These are phyloP conservation scores for Paraleonurus japonicus DNA, from an alignment of 257 asterid genomes.

Conservation along the genomic window DNA sequence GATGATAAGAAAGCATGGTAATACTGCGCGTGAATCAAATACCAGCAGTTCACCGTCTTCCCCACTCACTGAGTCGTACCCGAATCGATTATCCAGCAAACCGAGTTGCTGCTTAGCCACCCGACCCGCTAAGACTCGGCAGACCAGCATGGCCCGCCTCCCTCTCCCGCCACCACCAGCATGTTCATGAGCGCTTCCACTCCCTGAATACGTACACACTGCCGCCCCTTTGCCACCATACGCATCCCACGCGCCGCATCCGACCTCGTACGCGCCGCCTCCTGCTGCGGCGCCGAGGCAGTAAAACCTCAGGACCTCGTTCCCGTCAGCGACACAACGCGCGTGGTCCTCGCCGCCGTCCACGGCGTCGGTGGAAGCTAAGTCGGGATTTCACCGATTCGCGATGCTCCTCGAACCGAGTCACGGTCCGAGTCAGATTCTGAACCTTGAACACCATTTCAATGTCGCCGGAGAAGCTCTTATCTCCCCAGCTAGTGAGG, in stretches of 20 bases:
- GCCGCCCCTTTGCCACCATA: slow-evolving; percentile 47
- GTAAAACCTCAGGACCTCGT: slow-evolving; percentile 81
- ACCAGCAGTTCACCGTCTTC: slow-evolving; percentile 54
- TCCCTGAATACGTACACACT: slow-evolving; percentile 59
- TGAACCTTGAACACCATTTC: slow-evolving; percentile 86
- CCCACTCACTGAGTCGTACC: slow-evolving; percentile 72
- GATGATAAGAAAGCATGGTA: slow-evolving; percentile 83
- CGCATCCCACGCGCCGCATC: slow-evolving; percentile 55
- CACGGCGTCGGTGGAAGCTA: slow-evolving; percentile 3
- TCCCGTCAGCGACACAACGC: slow-evolving; percentile 90
- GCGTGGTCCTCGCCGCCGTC: slow-evolving; percentile 54
- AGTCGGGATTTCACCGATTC: slow-evolving; percentile 55
- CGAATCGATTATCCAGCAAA: slow-evolving; percentile 39
- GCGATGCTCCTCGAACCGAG: slow-evolving; percentile 84
- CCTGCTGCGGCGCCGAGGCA: slow-evolving; percentile 57
- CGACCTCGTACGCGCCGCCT: slow-evolving; percentile 55
- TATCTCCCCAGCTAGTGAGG: slow-evolving; percentile 73
- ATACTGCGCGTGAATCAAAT: slow-evolving; percentile 83
- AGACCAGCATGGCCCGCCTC: slow-evolving; percentile 66
- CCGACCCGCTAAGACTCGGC: slow-evolving; percentile 89
- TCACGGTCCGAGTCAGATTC: slow-evolving; percentile 51
- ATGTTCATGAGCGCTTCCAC: slow-evolving; percentile 65
- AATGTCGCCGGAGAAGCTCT: slow-evolving; percentile 56
- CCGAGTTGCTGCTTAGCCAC: slow-evolving; percentile 48
- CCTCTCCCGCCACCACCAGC: slow-evolving; percentile 70